These are phyloP conservation scores for Phlyctochytrium arcticum DNA, from an alignment of 192 early-diverging fungal genomes.

Conservation along the genomic window DNA sequence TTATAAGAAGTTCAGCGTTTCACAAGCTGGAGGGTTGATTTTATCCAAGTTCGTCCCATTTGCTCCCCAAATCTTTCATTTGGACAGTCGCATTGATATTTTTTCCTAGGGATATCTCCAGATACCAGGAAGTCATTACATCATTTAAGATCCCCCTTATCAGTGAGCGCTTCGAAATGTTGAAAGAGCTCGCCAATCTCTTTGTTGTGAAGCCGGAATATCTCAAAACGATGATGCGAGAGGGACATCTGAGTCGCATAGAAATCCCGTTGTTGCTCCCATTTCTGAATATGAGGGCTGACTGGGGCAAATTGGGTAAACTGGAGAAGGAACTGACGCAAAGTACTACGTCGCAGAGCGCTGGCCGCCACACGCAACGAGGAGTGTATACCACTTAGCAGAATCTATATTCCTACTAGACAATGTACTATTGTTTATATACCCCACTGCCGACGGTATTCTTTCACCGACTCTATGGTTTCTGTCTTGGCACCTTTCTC, in stretches of 20 bases:
- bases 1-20: slow-evolving; percentile 82
- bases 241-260: slow-evolving; percentile 74
- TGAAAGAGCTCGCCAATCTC: slow-evolving; percentile 89
- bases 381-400: no score
- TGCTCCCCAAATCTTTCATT: neutral
- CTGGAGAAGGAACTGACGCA: slow-evolving; percentile 31
- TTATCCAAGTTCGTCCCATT: slow-evolving; percentile 82
- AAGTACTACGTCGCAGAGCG: no score
- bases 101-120: slow-evolving; percentile 76
- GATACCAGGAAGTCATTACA: slow-evolving; percentile 83
- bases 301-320: slow-evolving; percentile 52
- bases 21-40: slow-evolving; percentile 80
- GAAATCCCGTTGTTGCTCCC: slow-evolving; percentile 76
- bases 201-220: slow-evolving; percentile 91
- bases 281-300: slow-evolving; percentile 85
- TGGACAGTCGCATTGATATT: no score
- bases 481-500: slow-evolving; percentile 61
- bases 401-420: no score
- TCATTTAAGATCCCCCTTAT: slow-evolving; percentile 70
- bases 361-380: no score
- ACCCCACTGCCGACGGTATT: slow-evolving; percentile 82
- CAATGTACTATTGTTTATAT: no score
- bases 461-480: slow-evolving; percentile 66
- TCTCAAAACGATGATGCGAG: slow-evolving; percentile 79
- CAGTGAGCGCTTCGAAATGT: slow-evolving; percentile 81